Evolutionary conservation across 441 rosid species (phyloP), one percentile per base, ranked within the genome.

Genomic region (Brassica balearica): DNA sequence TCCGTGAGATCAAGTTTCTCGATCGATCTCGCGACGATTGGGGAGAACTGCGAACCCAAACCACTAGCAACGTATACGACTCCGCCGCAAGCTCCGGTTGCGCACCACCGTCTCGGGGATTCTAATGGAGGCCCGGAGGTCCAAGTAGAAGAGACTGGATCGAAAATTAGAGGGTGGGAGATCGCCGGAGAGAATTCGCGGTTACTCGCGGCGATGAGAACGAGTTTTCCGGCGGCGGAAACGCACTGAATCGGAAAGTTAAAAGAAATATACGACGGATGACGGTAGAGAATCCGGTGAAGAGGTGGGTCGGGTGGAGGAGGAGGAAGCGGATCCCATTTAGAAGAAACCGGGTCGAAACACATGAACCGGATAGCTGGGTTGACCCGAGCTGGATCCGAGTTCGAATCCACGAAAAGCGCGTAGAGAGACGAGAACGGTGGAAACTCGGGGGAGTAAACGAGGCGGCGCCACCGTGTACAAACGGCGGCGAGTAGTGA

Each of bases 71-170:
- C 22, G 65, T 87, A 90, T 38, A 90, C 75, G 0, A 55, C 76
- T 8, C 85, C 87, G 8, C 59, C 55, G 3, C 58, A 55, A 2
- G 88, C 55, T 27, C 92, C 88, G 2, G 87, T 64, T 9, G 80
- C 88, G 19, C 94, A 88, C 94, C 92, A 90, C 14, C 91, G 83
- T 29, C 92, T 84, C 0, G 91, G 91, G 7, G n/a, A 65, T 4
- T 77, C 25, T 10, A 86, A 29, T 17, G 62, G 71, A 27, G 92
- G 92, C 12, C 94, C 88, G 3, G 69, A 72, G 5, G 19, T 77
- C 94, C 92, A 90, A 0, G 14, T 4, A 2, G 71, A 77, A 0
- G 84, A 59, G 14, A 69, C 25, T 1, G 90, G 88, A 61, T 86
- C 71, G 76, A 90, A 90, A 12, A 85, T 59, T 10, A 85, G 58